Base-by-base conservation (phyloP, 257 asterid genomes). In the Sherardia arvensis region DNA sequence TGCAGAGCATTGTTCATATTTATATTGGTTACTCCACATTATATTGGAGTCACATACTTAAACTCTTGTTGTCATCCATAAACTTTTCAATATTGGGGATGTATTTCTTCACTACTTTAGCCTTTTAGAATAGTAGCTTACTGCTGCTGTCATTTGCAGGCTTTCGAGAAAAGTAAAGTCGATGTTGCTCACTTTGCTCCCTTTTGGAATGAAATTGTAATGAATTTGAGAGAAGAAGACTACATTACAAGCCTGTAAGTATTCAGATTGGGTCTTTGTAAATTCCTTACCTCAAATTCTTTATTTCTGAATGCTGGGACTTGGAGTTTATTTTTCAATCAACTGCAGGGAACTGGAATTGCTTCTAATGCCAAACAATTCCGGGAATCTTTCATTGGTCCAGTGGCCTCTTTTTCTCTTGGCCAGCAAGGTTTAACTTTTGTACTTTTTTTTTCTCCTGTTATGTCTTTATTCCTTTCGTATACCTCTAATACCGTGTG, bases 391-490 rank as follows among this genome's bases (percentile, higher is more conserved):
- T 61, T 72, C 82, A 63, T 83, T 87, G 71, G 94, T 93, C 60
- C 99, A 93, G 76, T 93, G 99, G 99, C 99, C 97, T 26, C 96
- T 93, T 65, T 89, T 93, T 79, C 95, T 92, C 69, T 70, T 93
- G 64, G 96, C 85, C 68, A 89, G 99, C 91, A 93, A 90, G 99
- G 99, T 93, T 36, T 54, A 65, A 59, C 45, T 28, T 5, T 36
- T 45, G 22, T 38, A 5, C 2, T 12, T 14, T 4, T 29, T 45
- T 56, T 21, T 34, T 33, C 38, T 18, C 18, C 11, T 47, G 8
- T 38, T 22, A 26, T 60, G 6, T 53, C 22, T 59, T 62, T 55
- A 23, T 7, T 57, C 59, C 32, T 56, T 33, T 54, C 23, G 40
- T 36, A 7, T 48, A 25, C 53, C 49, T 58, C 53, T 71, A 28